Conservation (phyloP, 306 rosid species). For the Cicer cuneatum region DNA sequence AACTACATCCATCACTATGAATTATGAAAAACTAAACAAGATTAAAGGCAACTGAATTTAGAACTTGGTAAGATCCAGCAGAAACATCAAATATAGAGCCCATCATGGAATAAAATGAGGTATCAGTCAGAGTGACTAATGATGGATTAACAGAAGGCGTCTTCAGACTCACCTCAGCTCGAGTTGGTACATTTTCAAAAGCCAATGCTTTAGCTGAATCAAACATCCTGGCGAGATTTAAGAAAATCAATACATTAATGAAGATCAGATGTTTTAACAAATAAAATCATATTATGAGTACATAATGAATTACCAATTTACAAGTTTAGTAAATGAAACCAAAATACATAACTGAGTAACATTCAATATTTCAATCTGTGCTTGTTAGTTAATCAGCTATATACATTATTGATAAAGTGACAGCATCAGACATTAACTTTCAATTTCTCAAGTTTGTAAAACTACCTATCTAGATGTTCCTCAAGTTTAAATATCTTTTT, state of each 20-base stretch:
- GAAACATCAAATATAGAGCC: conserved; percentile 12
- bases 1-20: conserved; percentile 11
- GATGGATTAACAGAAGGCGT: conserved; percentile 13
- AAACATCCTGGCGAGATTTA: conserved; percentile 24
- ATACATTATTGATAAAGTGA: conserved; percentile 3
- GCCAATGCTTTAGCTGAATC: conserved; percentile 46
- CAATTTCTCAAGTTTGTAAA: conserved; percentile 18
- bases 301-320: background rate
- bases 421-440: conserved; percentile 8
- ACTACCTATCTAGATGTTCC: conserved; percentile 84
- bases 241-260: conserved; percentile 8
- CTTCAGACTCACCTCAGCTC: conserved; percentile 32
- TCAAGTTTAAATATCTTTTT: conserved; percentile 85
- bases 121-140: conserved; percentile 11
- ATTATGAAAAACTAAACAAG: conserved; percentile 29
- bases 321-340: conserved; percentile 2
- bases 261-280: background rate
- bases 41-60: conserved; percentile 5
- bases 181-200: conserved; percentile 41
- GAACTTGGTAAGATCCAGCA: conserved; percentile 16
- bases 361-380: conserved; percentile 17
- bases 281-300: conserved; percentile 1
- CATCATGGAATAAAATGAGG: conserved; percentile 18
- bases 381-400: background rate
- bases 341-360: background rate